These are phyloP conservation scores for Perilla frutescens DNA, from an alignment of 257 asterid genomes.

Conservation along the genomic window DNA sequence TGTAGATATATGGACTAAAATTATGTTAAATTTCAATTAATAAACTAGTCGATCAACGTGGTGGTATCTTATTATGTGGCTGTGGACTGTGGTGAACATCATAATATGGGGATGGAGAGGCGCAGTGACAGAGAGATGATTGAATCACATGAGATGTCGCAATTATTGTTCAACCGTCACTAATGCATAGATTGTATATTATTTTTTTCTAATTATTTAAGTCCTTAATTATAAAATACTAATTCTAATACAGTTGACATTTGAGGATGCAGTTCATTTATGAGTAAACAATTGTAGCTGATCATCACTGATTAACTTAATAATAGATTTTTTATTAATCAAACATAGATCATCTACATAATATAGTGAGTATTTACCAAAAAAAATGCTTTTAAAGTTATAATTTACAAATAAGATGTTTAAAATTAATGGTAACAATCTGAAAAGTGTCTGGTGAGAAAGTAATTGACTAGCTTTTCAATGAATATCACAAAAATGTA, in stretches of 20 bases:
- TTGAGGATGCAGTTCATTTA: background rate
- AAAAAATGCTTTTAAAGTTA: too few species aligned
- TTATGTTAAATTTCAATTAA: background rate
- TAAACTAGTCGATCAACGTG: slow-evolving; percentile 1
- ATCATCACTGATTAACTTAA: too few species aligned
- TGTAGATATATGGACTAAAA: too few species aligned
- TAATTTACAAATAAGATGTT: too few species aligned
- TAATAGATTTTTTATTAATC: too few species aligned
- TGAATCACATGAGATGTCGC: slow-evolving; percentile 44
- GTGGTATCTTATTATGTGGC: background rate
- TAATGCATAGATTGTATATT: background rate
- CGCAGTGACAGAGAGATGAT: slow-evolving; percentile 13
- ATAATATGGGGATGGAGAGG: background rate
- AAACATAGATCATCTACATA: too few species aligned
- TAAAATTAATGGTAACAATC: too few species aligned
- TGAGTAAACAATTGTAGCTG: too few species aligned
- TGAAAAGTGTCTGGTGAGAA: too few species aligned
- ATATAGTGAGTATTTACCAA: too few species aligned
- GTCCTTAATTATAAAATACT: background rate
- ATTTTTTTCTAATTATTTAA: background rate
- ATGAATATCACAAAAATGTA: too few species aligned
- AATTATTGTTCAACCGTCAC: slow-evolving; percentile 32
- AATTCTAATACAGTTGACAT: slow-evolving; percentile 28
- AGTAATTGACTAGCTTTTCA: too few species aligned
- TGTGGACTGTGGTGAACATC: background rate